Evolutionary conservation across 345 rosid genomes (phyloP).

Genomic region (Moricandia arvensis): DNA sequence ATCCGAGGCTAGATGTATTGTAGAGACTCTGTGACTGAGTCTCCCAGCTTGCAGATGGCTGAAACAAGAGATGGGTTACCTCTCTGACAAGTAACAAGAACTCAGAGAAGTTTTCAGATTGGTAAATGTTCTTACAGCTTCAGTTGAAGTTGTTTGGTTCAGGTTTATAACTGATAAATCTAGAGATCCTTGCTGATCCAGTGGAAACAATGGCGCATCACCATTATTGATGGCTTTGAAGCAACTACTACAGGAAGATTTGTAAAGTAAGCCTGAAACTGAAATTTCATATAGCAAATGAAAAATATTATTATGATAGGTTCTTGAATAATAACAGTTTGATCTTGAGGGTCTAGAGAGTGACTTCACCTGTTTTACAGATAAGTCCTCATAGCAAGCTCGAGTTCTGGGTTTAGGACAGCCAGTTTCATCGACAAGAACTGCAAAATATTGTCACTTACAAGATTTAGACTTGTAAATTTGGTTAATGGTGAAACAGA

Average conservation of each 20-base stretch:
- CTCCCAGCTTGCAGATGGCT: constrained; percentile 43
- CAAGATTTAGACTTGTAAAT: neutral
- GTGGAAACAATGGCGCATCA: constrained; percentile 38
- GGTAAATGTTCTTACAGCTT: constrained; percentile 18
- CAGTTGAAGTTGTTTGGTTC: constrained; percentile 14
- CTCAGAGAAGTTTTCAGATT: constrained; percentile 10
- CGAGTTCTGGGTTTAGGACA: constrained; percentile 52
- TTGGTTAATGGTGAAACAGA: neutral
- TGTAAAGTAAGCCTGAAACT: constrained; percentile 46
- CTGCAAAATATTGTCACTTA: constrained; percentile 35
- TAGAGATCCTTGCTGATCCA: constrained; percentile 36
- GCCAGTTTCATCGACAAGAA: constrained; percentile 86
- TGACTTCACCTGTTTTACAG: constrained; percentile 43
- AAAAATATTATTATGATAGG: neutral
- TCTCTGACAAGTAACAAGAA: neutral
- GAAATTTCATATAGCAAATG: neutral
- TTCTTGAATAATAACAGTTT: neutral
- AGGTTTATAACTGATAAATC: constrained; percentile 31
- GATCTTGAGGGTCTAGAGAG: neutral
- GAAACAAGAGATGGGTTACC: constrained; percentile 30
- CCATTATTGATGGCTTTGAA: constrained; percentile 33
- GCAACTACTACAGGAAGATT: constrained; percentile 39
- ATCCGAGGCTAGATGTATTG: constrained; percentile 35
- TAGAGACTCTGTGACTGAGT: constrained; percentile 39
- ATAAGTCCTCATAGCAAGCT: constrained; percentile 39